Base-by-base conservation (phyloP, 257 asterid species). In the Penstemon davidsonii region DNA sequence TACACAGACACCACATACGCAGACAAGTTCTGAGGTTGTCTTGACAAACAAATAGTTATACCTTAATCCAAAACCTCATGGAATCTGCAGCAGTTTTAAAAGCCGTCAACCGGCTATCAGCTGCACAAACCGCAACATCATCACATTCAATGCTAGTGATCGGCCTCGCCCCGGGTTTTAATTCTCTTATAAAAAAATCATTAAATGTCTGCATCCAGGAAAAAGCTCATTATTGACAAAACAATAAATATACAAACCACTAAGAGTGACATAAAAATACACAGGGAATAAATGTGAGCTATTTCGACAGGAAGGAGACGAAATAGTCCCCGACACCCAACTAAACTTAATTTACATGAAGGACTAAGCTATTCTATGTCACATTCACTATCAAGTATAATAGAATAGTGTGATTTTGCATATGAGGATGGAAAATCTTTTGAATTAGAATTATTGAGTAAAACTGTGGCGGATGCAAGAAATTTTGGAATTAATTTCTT, bases 41-140 rank as follows among this genome's bases (percentile, higher is more conserved):
- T 66, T 58, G 70, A 53, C 59, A 46, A 45, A 66, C 44, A 79
- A 53, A 71, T 53, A 52, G 60, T 38, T 71, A 40, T 85, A 93
- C 99, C 97, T 93, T 93, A 69, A 93, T 83, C 99, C 99, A 93
- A 76, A 91, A 87, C 74, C 99, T 86, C 72, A 56, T 83, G 75
- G 91, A 79, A 73, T 86, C 96, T 52, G 84, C 71, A 59, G 58
- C 95, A 73, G 83, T 82, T 81, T 79, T 73, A 79, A 80, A 94
- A 68, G 97, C 96, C 80, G 83, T 94, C 79, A 91, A 82, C 68
- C 97, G 87, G 82, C 97, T 50, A 83, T 94, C 99, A 71, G 96
- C 99, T 38, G 85, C 99, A 73, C 90, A 88, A 11, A 94, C 93
- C 5, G 96, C 96, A 80, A 88, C 70, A 64, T 87, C 91, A 63